These are phyloP conservation scores for Backusella parvicylindrica DNA, from an alignment of 192 early-diverging fungal genomes.

Conservation along the genomic window DNA sequence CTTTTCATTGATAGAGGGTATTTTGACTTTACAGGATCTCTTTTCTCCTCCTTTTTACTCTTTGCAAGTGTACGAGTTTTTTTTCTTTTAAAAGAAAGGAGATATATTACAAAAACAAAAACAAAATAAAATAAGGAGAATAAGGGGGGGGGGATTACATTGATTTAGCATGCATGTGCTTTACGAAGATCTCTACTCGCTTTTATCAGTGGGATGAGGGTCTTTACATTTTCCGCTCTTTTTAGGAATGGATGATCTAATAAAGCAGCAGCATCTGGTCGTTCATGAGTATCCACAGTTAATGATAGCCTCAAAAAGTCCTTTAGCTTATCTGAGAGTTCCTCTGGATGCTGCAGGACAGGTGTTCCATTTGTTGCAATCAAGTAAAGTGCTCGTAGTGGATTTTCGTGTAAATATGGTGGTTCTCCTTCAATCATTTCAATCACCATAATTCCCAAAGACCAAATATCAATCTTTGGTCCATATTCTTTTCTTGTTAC, in stretches of 20 bases:
- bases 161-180: slow-evolving; percentile 15
- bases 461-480: slow-evolving; percentile 95
- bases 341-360: slow-evolving; percentile 86
- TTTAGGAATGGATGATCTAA: slow-evolving; percentile 84
- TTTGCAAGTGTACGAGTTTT: not conserved
- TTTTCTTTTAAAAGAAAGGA: not conserved
- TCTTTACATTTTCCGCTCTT: slow-evolving; percentile 76
- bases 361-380: slow-evolving; percentile 96
- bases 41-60: not conserved
- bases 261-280: slow-evolving; percentile 78
- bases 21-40: not conserved
- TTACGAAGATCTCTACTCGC: slow-evolving; percentile 26
- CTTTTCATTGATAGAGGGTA: not conserved
- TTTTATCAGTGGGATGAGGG: slow-evolving; percentile 76
- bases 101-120: not conserved
- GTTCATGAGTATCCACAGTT: slow-evolving; percentile 75
- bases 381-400: slow-evolving; percentile 84
- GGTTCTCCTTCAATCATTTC: slow-evolving; percentile 98
- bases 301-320: slow-evolving; percentile 82
- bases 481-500: slow-evolving; percentile 91
- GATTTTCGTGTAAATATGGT: slow-evolving; percentile 94
- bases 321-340: slow-evolving; percentile 64
- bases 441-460: slow-evolving; percentile 94
- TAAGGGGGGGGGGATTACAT: not conserved
- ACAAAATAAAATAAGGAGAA: not conserved